These are phyloP conservation scores for Chaetomiaceae sp. DNA, from an alignment of 2,329 filamentous ascomycete species.

Conservation along the genomic window DNA sequence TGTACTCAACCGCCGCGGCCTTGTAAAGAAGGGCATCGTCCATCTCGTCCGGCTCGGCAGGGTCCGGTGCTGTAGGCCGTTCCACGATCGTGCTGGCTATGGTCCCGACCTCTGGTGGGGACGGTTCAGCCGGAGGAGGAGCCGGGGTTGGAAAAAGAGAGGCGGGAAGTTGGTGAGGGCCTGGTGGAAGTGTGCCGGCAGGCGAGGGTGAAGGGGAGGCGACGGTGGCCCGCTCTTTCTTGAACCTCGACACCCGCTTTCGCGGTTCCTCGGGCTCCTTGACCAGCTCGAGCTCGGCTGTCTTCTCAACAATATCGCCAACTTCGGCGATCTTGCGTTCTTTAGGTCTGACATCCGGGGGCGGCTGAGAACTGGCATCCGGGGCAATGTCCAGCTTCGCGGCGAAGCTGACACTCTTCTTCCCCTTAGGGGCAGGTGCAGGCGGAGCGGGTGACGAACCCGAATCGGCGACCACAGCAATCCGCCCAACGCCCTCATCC, in stretches of 20 bases:
- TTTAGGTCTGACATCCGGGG: conserved; percentile 16
- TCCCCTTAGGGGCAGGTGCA: conserved; percentile 27
- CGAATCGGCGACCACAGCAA: conserved; percentile 22
- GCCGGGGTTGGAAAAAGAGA: conserved; percentile 35
- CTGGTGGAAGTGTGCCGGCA: conserved; percentile 32
- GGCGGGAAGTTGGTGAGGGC: conserved; percentile 42
- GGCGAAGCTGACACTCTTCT: conserved; percentile 81
- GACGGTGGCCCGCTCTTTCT: conserved; percentile 35
- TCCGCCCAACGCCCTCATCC: conserved; percentile 35
- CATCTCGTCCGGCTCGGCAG: conserved; percentile 56
- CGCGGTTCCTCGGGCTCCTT: conserved; percentile 21
- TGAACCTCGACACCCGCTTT: conserved; percentile 51
- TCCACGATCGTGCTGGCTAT: conserved; percentile 59
- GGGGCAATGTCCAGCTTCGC: conserved; percentile 65
- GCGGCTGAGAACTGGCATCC: conserved; percentile 24
- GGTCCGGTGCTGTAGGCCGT: conserved; percentile 38
- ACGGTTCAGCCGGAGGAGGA: conserved; percentile 37
- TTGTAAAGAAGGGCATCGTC: conserved; percentile 69
- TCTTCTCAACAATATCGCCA: conserved; percentile 50
- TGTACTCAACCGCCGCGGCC: conserved; percentile 78
- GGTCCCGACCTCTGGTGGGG: conserved; percentile 49
- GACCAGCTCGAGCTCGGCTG: conserved; percentile 20
- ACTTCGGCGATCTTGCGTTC: conserved; percentile 43
- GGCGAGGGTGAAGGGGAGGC: conserved; percentile 24
- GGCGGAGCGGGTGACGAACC: background rate